Percentiles rank a stretch among this genome's conserved stretches.
phyloP scores from a whole-genome alignment of 495 filamentous ascomycete species.

The Aspergillus coremiiformis region DNA sequence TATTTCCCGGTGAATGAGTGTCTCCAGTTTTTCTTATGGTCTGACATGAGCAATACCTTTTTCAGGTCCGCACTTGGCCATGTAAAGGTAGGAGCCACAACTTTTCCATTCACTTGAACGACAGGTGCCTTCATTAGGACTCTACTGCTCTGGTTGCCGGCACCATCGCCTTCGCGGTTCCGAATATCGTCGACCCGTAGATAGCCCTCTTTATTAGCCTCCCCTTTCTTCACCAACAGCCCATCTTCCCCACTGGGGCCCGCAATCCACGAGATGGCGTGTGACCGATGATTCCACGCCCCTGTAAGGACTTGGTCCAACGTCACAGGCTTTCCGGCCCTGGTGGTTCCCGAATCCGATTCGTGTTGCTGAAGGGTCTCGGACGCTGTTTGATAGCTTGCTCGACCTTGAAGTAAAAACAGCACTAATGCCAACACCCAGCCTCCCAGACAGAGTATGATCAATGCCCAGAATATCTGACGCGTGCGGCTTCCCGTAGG shows the following conservation, averaged over 20 bases:
- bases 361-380: constrained; percentile 31
- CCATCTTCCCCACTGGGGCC: constrained; percentile 83
- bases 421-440: constrained; percentile 75
- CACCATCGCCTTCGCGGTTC: constrained; percentile 41
- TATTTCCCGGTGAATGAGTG: constrained; percentile 79
- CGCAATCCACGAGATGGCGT: constrained; percentile 81
- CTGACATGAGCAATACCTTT: constrained; percentile 72
- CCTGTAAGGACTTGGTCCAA: constrained; percentile 72
- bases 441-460: constrained; percentile 58
- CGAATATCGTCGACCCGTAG: constrained; percentile 84
- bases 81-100: constrained; percentile 46
- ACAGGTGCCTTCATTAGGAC: constrained; percentile 65
- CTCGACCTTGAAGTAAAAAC: constrained; percentile 53
- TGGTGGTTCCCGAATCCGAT: constrained; percentile 56
- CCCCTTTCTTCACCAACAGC: constrained; percentile 62
- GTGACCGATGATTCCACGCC: constrained; percentile 58
- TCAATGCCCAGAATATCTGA: constrained; percentile 60
- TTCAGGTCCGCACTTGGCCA: constrained; percentile 79
- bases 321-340: constrained; percentile 70
- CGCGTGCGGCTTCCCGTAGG: constrained; percentile 39
- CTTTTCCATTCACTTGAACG: constrained; percentile 51
- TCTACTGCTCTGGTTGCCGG: constrained; percentile 38
- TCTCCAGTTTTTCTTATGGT: constrained; percentile 69
- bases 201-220: constrained; percentile 53
- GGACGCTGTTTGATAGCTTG: constrained; percentile 15